Conservation (phyloP, 2,329 filamentous ascomycete genomes). For the Calonectria naviculata region DNA sequence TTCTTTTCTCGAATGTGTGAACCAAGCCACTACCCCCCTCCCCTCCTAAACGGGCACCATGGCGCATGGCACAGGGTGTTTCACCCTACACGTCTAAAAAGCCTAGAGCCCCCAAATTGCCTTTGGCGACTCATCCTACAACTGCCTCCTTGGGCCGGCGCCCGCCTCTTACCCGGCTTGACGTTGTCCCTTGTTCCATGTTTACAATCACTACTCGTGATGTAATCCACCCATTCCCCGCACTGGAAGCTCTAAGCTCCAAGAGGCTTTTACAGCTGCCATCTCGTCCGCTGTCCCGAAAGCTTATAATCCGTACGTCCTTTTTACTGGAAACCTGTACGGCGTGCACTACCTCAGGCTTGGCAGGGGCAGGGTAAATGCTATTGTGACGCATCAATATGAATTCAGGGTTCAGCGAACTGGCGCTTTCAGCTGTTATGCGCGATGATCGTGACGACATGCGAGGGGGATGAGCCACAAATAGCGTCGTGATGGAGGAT, state of each 20-base stretch:
- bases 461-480: constrained; percentile 1
- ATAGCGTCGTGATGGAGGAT: neutral
- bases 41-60: constrained; percentile 4
- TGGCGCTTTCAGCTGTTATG: constrained; percentile 17
- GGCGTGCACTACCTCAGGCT: constrained; percentile 28
- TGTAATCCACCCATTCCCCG: constrained; percentile 11
- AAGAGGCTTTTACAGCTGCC: neutral
- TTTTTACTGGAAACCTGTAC: neutral
- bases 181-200: neutral
- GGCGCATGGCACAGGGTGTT: neutral
- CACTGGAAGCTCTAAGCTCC: neutral
- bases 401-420: neutral
- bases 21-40: constrained; percentile 3
- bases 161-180: neutral
- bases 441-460: constrained; percentile 37
- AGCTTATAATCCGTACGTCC: neutral
- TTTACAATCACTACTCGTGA: neutral
- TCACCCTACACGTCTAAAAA: neutral
- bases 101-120: constrained; percentile 6
- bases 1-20: constrained; percentile 11
- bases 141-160: constrained; percentile 1
- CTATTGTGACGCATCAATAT: constrained; percentile 17
- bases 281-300: constrained; percentile 1
- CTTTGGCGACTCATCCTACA: constrained; percentile 12
- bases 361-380: constrained; percentile 37